Base-by-base conservation (phyloP, 202 grass and related monocot species). In the Dendrocalamus latiflorus region DNA sequence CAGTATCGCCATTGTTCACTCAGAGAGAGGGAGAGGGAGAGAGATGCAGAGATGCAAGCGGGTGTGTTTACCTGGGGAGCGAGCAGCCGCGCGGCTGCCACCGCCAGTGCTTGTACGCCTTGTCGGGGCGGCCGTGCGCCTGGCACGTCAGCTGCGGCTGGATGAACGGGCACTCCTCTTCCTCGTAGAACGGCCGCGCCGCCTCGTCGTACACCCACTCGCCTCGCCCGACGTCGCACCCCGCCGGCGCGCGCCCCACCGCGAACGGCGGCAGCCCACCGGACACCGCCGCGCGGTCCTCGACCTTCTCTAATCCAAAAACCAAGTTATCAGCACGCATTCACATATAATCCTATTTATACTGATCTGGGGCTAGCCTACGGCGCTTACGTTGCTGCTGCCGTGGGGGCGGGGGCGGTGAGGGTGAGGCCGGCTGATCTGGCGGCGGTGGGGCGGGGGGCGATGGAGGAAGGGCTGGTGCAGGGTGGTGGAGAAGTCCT, bases 151-250 rank as follows among this genome's bases (percentile, higher is more conserved):
- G 85, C 87, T 98, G 89, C 48, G 93, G 95, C 83, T 93, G 95
- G 73, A 98, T 95, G 87, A 95, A 98, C 2, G 95, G 95, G 77
- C 95, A 98, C 59, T 95, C 91, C 71, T 93, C 86, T 83, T 98
- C 95, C 14, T 26, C 45, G 74, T 98, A 98, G 58, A 37, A 69
- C 82, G 95, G 95, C 77, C 91, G 83, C 14, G 91, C 78, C 70
- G 24, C 63, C 85, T 91, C 91, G 83, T 98, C 93, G 77, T 89
- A 90, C 68, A 98, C 91, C 93, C 95, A 98, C 76, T 74, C 85
- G 2, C 95, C 95, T 0, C 8, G 28, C 36, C 75, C 81, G 34
- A 98, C 17, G 68, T 98, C 77, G 62, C 95, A 98, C 9, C 71
- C 85, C 37, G 8, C 56, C 44, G 76, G 20, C 42, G 73, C 73